Evolutionary conservation across 306 rosid genomes (phyloP).

Genomic region (Albizia julibrissin): DNA sequence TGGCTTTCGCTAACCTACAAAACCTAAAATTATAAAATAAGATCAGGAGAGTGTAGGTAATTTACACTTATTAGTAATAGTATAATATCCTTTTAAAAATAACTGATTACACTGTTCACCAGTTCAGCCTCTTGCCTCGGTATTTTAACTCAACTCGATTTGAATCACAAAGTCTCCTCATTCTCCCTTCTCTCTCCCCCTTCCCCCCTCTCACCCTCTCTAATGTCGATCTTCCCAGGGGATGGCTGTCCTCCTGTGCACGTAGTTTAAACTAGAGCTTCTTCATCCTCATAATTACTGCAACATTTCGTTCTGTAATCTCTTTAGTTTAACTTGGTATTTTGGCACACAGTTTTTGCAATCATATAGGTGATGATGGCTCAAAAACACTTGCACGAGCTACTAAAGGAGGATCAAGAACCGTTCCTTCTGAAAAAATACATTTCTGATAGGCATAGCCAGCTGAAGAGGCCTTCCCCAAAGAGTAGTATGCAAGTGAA

Average conservation of each 20-base stretch:
- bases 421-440: slow-evolving; percentile 57
- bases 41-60: background rate
- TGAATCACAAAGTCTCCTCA: slow-evolving; percentile 65
- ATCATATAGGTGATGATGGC: slow-evolving; percentile 39
- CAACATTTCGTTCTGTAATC: background rate
- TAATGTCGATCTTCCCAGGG: background rate
- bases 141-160: slow-evolving; percentile 54
- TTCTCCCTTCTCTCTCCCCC: slow-evolving; percentile 4
- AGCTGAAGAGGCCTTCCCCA: slow-evolving; percentile 42
- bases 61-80: too few relatives aligned
- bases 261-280: slow-evolving; percentile 32
- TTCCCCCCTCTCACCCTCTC: background rate
- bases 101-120: slow-evolving; percentile 32
- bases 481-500: slow-evolving; percentile 33
- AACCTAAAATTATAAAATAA: background rate
- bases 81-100: slow-evolving; percentile 35
- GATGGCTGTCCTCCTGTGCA: background rate
- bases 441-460: slow-evolving; percentile 53
- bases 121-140: slow-evolving; percentile 46
- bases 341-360: background rate
- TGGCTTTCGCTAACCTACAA: background rate
- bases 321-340: background rate
- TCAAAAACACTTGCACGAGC: slow-evolving; percentile 53
- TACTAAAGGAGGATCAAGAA: slow-evolving; percentile 66
- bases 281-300: slow-evolving; percentile 3